Percentiles rank a stretch among this genome's conserved stretches.
These are phyloP conservation scores for Botrytis galanthina DNA, from an alignment of 2,329 filamentous ascomycete species.

Conservation along the genomic window DNA sequence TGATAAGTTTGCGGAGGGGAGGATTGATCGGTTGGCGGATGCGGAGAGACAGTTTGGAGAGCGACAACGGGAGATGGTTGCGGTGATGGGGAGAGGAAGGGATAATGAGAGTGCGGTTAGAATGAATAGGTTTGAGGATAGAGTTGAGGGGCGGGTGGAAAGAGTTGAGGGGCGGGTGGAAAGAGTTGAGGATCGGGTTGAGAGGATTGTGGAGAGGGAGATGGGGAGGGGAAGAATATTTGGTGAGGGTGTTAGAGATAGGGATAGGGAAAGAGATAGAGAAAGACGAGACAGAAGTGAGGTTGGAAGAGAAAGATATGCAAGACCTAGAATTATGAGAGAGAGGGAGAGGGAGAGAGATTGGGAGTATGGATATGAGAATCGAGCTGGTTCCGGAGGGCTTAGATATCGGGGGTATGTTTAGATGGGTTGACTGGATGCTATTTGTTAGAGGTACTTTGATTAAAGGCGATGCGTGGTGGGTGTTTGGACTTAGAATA, in stretches of 20 bases:
- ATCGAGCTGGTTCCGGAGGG: neutral
- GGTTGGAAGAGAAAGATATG: neutral
- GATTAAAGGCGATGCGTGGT: neutral
- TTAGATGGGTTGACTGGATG: neutral
- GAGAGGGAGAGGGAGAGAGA: slow-evolving; percentile 2
- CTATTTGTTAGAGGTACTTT: neutral
- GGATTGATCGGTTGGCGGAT: neutral
- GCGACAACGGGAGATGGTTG: neutral
- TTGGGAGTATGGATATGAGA: slow-evolving; percentile 13
- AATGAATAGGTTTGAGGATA: slow-evolving; percentile 4
- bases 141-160: neutral
- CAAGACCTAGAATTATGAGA: neutral
- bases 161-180: neutral
- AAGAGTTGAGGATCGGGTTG: neutral
- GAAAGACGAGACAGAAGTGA: neutral
- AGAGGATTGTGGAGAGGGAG: neutral
- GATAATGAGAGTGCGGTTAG: neutral
- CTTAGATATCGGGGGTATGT: neutral
- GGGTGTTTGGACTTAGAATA: neutral
- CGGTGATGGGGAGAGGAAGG: neutral
- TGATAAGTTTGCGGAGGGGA: neutral
- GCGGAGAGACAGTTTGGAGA: neutral
- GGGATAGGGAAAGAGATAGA: neutral
- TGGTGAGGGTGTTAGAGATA: neutral
- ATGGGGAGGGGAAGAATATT: neutral